Percentiles rank a stretch among this genome's conserved stretches.
phyloP scores from a whole-genome alignment of 768 basidiomycete genomes.

The Phaffia tasmanica region DNA sequence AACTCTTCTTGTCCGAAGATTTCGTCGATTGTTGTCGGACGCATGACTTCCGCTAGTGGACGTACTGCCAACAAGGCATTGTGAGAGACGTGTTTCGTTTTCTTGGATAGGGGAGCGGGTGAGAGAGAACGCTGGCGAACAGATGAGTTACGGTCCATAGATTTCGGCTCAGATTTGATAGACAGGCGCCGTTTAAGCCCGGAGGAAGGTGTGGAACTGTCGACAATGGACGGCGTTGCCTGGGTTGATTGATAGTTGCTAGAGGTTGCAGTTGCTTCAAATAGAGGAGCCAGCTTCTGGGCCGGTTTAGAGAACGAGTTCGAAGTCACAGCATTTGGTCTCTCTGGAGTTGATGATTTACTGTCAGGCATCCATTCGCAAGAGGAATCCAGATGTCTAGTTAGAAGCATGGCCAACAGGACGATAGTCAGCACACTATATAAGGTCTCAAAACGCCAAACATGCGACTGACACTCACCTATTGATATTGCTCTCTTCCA shows the following conservation, averaged over 20 bases:
- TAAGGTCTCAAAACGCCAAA: background rate
- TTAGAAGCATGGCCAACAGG: too few relatives aligned
- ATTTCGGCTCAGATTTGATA: conserved; percentile 24
- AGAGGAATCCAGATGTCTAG: conserved; percentile 5
- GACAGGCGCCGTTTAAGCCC: conserved; percentile 22
- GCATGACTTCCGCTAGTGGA: conserved; percentile 61
- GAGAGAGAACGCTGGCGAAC: conserved; percentile 29
- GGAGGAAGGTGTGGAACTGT: conserved; percentile 13
- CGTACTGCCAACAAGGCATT: conserved; percentile 33
- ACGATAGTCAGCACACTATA: background rate
- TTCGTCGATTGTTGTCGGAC: conserved; percentile 53
- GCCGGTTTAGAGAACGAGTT: background rate
- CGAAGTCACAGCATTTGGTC: background rate
- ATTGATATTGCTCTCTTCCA: background rate
- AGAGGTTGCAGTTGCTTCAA: background rate
- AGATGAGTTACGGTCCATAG: conserved; percentile 3
- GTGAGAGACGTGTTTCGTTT: conserved; percentile 30
- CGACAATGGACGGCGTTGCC: background rate
- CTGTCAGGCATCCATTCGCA: background rate
- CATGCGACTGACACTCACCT: background rate
- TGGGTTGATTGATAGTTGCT: background rate
- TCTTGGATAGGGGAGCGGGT: conserved; percentile 29
- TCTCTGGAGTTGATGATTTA: background rate
- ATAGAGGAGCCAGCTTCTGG: background rate
- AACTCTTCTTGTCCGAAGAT: conserved; percentile 59